Evolutionary conservation across 1,284 basidiomycete genomes (phyloP).

Genomic region (Rugosomyces carneus): DNA sequence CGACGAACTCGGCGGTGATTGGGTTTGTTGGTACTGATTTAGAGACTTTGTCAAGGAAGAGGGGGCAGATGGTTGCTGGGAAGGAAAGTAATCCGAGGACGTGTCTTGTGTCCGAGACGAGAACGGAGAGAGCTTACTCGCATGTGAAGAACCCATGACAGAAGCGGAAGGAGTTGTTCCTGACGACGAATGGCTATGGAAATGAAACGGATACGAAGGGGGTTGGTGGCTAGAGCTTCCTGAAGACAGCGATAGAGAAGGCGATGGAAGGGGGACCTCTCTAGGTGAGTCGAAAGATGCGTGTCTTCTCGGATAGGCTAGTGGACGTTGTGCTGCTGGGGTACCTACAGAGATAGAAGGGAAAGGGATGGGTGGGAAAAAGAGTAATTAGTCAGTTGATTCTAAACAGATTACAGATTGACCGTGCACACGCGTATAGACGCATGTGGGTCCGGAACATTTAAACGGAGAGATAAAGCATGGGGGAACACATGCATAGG

Average conservation of each 20-base stretch:
- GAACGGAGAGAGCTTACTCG: neutral
- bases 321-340: conserved; percentile 9
- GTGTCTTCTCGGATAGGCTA: conserved; percentile 20
- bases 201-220: conserved; percentile 1
- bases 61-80: neutral
- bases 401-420: neutral
- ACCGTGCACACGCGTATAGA: conserved; percentile 11
- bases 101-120: conserved; percentile 7
- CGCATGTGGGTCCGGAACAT: conserved; percentile 9
- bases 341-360: conserved; percentile 1
- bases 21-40: neutral
- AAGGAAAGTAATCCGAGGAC: conserved; percentile 9
- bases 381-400: conserved; percentile 14
- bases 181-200: conserved; percentile 4
- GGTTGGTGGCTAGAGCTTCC: conserved; percentile 1
- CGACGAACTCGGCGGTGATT: neutral
- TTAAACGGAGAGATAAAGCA: neutral
- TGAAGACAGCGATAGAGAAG: conserved; percentile 12
- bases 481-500: neutral
- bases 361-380: conserved; percentile 1
- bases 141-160: neutral
- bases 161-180: conserved; percentile 9
- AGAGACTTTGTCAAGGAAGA: neutral
- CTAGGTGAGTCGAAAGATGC: conserved; percentile 25
- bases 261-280: conserved; percentile 26